These are phyloP conservation scores for Boletus huronensis DNA, from an alignment of 768 basidiomycete species.

Conservation along the genomic window DNA sequence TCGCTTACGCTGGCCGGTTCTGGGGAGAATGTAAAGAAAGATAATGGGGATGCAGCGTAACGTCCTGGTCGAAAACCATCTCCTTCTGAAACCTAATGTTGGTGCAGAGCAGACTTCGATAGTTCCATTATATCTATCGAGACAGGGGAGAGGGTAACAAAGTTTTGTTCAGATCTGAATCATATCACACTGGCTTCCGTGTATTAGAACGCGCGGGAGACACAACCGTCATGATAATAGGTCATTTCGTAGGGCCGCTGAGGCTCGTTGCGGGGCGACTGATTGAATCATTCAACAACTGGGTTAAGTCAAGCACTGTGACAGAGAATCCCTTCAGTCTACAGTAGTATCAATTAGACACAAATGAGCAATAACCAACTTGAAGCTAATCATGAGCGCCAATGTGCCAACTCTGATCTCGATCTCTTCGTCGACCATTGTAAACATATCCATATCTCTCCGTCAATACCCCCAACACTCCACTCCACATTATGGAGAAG, in stretches of 20 bases:
- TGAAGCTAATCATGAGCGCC: background rate
- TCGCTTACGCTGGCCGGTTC: background rate
- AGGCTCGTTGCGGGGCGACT: background rate
- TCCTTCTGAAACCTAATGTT: background rate
- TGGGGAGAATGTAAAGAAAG: background rate
- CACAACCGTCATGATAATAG: background rate
- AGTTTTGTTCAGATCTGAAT: background rate
- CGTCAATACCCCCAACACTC: conserved; percentile 13
- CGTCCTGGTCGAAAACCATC: background rate
- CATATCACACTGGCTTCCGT: background rate
- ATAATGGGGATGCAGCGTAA: background rate
- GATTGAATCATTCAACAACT: background rate
- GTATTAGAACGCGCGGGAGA: background rate
- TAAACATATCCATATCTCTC: conserved; percentile 8
- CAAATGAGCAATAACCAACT: background rate
- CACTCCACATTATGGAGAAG: conserved; percentile 51
- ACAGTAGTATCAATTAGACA: background rate
- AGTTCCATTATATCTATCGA: background rate
- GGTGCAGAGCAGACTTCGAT: too few species aligned
- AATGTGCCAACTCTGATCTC: conserved; percentile 43
- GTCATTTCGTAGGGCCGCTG: background rate
- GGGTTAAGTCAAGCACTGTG: background rate
- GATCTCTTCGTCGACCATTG: conserved; percentile 67
- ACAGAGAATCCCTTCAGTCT: background rate
- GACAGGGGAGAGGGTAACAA: too few species aligned